Evolutionary conservation across 495 filamentous ascomycete species (phyloP), one percentile per base, ranked within the genome.

Genomic region (Aspergillus diversus): DNA sequence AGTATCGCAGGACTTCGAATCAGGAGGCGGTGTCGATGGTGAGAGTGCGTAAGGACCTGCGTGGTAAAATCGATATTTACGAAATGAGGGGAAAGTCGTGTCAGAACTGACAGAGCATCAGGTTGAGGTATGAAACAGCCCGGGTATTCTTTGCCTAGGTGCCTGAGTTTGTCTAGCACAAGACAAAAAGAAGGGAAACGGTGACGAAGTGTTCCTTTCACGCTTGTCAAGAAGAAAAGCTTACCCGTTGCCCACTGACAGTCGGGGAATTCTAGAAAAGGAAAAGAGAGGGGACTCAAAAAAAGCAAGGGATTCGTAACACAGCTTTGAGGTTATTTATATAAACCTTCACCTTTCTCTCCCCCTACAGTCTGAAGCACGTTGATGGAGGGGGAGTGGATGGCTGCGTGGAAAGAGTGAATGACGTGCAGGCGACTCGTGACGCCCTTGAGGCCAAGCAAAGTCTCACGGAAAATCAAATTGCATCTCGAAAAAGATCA

Each of bases 131-230:
- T 50, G 39, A 56, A 17, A 21, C 7, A 43, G 37, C 39, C 32
- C 15, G 35, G 21, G 34, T 39, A 12, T 55, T 34, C n/a, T 42
- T n/a, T 50, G 47, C 60, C 33, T 37, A 16, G 51, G 31, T 16
- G 21, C 33, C 31, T 17, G 49, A 17, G 35, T 33, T 43, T 27
- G 59, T 27, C 21, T 27, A 27, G 16, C 32, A 53, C 59, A 37
- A 60, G 51, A 65, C 49, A 67, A 69, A 54, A 63, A 68, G 60
- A 55, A 64, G 71, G 67, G 70, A 69, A 73, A 72, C 67, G 59
- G 63, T 65, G 63, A 69, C 59, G 70, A 63, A 66, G 21, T 56
- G 46, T 39, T 60, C 34, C 62, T 61, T 65, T 61, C 60, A 64
- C 48, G 33, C 48, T 42, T 52, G 60, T 59, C 50, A 67, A 60